phyloP scores from a whole-genome alignment of 495 filamentous ascomycete species.

The Neurospora cerealis region DNA sequence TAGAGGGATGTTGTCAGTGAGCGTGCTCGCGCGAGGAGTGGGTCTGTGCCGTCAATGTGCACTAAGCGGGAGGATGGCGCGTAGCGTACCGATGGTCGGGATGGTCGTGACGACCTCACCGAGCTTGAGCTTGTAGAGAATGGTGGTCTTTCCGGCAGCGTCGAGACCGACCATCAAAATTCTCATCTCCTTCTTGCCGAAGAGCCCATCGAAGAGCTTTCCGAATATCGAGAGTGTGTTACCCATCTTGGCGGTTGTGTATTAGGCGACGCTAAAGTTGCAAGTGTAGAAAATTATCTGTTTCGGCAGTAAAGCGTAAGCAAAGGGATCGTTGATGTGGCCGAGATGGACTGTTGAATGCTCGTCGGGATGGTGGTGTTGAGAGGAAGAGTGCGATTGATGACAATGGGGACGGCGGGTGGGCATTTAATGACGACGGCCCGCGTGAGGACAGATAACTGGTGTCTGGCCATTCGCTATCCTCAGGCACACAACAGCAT shows the following conservation, averaged over 20 bases:
- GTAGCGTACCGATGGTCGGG: slow-evolving; percentile 89
- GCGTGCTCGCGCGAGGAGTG: slow-evolving; percentile 1
- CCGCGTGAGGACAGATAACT: neutral
- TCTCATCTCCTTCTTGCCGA: slow-evolving; percentile 99
- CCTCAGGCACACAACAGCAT: neutral
- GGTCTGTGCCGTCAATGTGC: neutral
- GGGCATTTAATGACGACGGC: slow-evolving; percentile 4
- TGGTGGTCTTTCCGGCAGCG: slow-evolving; percentile 99
- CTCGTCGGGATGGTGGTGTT: neutral
- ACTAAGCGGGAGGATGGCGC: neutral
- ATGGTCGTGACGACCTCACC: slow-evolving; percentile 99
- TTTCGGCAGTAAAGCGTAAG: slow-evolving; percentile 7
- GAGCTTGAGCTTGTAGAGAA: slow-evolving; percentile 99
- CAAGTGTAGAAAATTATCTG: slow-evolving; percentile 6
- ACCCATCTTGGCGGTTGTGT: slow-evolving; percentile 23
- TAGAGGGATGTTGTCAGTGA: slow-evolving; percentile 16
- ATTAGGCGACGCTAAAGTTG: slow-evolving; percentile 8
- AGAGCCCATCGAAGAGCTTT: slow-evolving; percentile 76
- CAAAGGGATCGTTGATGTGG: neutral
- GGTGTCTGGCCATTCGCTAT: neutral
- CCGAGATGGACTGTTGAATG: neutral
- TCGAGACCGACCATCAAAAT: slow-evolving; percentile 99
- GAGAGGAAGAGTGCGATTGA: slow-evolving; percentile 2
- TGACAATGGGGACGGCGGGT: slow-evolving; percentile 3
- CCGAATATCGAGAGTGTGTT: slow-evolving; percentile 12